These are phyloP conservation scores for Saccharata proteae DNA, from an alignment of 2,329 filamentous ascomycete genomes.

Conservation along the genomic window DNA sequence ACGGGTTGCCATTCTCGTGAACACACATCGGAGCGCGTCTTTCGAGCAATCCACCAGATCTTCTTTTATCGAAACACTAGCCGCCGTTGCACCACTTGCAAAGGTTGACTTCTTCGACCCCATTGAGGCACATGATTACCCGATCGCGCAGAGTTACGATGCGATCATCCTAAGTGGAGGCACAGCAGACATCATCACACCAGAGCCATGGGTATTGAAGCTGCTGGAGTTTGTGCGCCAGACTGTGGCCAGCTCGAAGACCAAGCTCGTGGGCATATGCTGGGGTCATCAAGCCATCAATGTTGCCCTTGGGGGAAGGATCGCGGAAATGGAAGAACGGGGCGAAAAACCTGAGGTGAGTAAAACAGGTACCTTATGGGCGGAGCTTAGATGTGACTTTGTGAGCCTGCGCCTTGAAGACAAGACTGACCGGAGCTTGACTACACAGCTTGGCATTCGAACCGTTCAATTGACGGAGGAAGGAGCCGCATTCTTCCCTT, in stretches of 20 bases:
- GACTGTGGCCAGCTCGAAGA: conserved; percentile 1
- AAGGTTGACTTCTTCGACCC: conserved; percentile 7
- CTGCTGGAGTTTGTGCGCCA: conserved; percentile 3
- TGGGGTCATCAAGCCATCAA: conserved; percentile 8
- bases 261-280: conserved; percentile 6
- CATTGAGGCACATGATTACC: conserved; percentile 4
- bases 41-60: neutral
- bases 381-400: too few relatives aligned
- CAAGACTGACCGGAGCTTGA: too few relatives aligned
- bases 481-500: conserved; percentile 4
- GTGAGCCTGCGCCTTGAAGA: too few relatives aligned
- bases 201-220: conserved; percentile 7
- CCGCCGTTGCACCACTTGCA: neutral
- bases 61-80: conserved; percentile 2
- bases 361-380: too few relatives aligned
- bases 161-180: conserved; percentile 6
- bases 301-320: conserved; percentile 5
- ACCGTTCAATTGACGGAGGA: conserved; percentile 1
- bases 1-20: conserved; percentile 5
- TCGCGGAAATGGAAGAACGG: conserved; percentile 3
- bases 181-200: conserved; percentile 7
- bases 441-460: conserved; percentile 4
- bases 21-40: neutral
- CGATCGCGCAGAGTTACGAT: conserved; percentile 2
- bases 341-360: conserved; percentile 8